A percentile compares a stretch with the other conserved stretches of the same genome.
Evolutionary conservation across 2,329 filamentous ascomycete genomes (phyloP).

Genomic region (Aspergillus latus): DNA sequence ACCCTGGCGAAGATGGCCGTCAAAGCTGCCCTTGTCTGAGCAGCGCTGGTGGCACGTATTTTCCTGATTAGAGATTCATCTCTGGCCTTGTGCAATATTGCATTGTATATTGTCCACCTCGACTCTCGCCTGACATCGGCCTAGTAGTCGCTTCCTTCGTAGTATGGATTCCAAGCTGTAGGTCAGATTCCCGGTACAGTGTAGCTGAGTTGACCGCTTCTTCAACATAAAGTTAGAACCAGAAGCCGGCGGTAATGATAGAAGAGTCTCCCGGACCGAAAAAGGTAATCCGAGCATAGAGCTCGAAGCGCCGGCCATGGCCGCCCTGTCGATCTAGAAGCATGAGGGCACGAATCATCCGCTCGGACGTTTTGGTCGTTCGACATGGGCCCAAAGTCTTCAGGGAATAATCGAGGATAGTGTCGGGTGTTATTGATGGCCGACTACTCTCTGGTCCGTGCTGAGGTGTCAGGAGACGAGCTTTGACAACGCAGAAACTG

Average conservation of each 20-base stretch:
- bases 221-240: neutral
- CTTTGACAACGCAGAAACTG: conserved; percentile 1
- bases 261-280: neutral
- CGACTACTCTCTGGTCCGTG: neutral
- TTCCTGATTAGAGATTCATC: conserved; percentile 2
- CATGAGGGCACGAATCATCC: conserved; percentile 7
- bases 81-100: neutral
- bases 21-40: conserved; percentile 3
- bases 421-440: neutral
- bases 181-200: neutral
- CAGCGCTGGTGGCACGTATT: conserved; percentile 4
- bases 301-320: conserved; percentile 17
- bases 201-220: neutral
- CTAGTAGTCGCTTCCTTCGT: neutral
- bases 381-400: neutral
- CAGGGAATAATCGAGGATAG: neutral
- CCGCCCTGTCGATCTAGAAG: conserved; percentile 16
- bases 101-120: neutral
- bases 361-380: conserved; percentile 13
- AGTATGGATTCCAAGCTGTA: neutral
- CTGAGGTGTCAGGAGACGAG: neutral
- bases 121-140: neutral
- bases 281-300: conserved; percentile 7
- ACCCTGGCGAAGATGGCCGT: neutral
- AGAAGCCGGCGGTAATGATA: neutral